A percentile compares a stretch with the other conserved stretches of the same genome.
Evolutionary conservation across 2,329 filamentous ascomycete species (phyloP).

Genomic region (Arthrinium puccinioides): DNA sequence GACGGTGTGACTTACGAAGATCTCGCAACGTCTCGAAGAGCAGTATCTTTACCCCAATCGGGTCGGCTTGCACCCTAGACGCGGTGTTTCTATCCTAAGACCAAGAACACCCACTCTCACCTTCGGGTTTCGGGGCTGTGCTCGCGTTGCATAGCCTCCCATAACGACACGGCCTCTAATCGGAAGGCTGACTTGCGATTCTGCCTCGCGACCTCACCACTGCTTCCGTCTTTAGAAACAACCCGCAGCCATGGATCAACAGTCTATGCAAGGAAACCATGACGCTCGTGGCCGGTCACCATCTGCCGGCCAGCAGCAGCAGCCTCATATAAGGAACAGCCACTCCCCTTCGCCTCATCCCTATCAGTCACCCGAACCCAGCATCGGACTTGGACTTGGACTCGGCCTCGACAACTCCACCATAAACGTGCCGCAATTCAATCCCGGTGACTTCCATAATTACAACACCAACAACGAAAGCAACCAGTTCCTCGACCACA

Average conservation of each 20-base stretch:
- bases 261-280: slow-evolving; percentile 4
- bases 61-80: background rate
- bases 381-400: slow-evolving; percentile 51
- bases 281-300: slow-evolving; percentile 50
- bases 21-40: slow-evolving; percentile 5
- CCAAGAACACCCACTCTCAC: slow-evolving; percentile 6
- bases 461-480: slow-evolving; percentile 31
- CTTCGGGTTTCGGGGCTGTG: slow-evolving; percentile 7
- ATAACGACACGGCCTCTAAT: too few species aligned
- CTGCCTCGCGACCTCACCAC: slow-evolving; percentile 7
- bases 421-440: slow-evolving; percentile 25
- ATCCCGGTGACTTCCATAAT: slow-evolving; percentile 37
- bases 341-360: slow-evolving; percentile 57
- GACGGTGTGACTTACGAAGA: background rate
- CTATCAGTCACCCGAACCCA: slow-evolving; percentile 43
- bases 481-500: slow-evolving; percentile 41
- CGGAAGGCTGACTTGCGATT: slow-evolving; percentile 10
- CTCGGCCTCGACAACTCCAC: slow-evolving; percentile 48
- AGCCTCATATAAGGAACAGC: slow-evolving; percentile 61
- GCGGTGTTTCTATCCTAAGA: background rate
- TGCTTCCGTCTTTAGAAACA: slow-evolving; percentile 10
- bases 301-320: slow-evolving; percentile 49
- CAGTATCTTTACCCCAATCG: background rate
- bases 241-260: slow-evolving; percentile 8
- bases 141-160: slow-evolving; percentile 9